Conservation (phyloP, 2,329 filamentous ascomycete genomes). For the Pseudocercospora vitis region DNA sequence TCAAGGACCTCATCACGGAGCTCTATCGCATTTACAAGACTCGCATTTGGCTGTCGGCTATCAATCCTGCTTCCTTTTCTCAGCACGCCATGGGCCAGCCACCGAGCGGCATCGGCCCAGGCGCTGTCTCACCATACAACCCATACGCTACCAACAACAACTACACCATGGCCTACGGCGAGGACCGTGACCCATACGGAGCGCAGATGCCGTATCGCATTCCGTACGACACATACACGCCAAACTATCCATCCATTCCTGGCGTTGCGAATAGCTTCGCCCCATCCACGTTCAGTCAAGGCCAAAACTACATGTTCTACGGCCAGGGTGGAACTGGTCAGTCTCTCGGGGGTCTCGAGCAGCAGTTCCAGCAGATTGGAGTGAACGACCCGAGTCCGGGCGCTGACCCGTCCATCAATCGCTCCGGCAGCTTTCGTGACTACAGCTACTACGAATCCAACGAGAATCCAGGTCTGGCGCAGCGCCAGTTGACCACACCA, state of each 20-base stretch:
- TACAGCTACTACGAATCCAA: constrained; percentile 22
- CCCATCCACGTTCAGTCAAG: constrained; percentile 8
- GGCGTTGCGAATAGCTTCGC: constrained; percentile 37
- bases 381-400: constrained; percentile 11
- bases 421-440: constrained; percentile 15
- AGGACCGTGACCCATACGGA: constrained; percentile 36
- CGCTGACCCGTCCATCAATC: constrained; percentile 8
- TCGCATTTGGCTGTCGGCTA: constrained; percentile 98
- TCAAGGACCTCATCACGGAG: constrained; percentile 95
- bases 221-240: constrained; percentile 36
- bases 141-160: constrained; percentile 27
- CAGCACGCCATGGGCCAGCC: constrained; percentile 38
- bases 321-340: background rate
- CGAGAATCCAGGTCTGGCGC: constrained; percentile 9
- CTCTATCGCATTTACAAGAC: constrained; percentile 99
- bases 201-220: constrained; percentile 38
- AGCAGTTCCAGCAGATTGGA: constrained; percentile 13
- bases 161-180: constrained; percentile 39
- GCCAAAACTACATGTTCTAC: constrained; percentile 19
- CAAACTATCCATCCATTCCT: constrained; percentile 37
- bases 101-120: constrained; percentile 40
- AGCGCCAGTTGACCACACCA: background rate
- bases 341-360: background rate
- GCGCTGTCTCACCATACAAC: constrained; percentile 33
- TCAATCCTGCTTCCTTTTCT: constrained; percentile 89